Conservation (phyloP, 805 yeast species). For the Wickerhamomyces alni region DNA sequence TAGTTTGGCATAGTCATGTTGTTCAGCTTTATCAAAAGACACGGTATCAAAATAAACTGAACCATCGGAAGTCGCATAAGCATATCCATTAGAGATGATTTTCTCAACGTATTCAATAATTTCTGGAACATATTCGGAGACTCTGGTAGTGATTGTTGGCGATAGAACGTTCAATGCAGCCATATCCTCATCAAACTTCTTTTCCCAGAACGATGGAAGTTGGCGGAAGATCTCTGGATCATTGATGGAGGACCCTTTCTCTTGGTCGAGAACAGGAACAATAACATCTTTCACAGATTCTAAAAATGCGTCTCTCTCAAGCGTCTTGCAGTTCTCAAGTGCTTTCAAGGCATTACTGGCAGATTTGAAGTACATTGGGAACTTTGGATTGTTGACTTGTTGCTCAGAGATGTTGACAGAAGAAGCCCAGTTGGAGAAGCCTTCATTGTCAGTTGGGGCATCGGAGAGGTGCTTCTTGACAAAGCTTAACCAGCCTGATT, state of each 20-base stretch:
- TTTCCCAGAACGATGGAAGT: conserved; percentile 88
- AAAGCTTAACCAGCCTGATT: conserved; percentile 42
- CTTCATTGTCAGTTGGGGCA: conserved; percentile 25
- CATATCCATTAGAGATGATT: conserved; percentile 78
- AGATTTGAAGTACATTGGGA: conserved; percentile 77
- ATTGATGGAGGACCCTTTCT: conserved; percentile 67
- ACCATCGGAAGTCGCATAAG: conserved; percentile 78
- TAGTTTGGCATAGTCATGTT: conserved; percentile 87
- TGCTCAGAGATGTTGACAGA: conserved; percentile 43
- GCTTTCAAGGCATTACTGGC: conserved; percentile 45
- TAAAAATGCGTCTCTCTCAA: conserved; percentile 35
- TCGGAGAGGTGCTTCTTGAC: conserved; percentile 50
- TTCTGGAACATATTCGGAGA: conserved; percentile 92
- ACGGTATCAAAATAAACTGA: conserved; percentile 94
- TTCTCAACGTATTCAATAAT: conserved; percentile 71
- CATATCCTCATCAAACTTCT: conserved; percentile 83
- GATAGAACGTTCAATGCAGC: conserved; percentile 73
- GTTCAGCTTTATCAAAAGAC: conserved; percentile 62
- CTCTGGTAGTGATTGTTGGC: conserved; percentile 85
- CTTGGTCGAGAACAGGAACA: conserved; percentile 64
- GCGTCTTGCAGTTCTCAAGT: conserved; percentile 24
- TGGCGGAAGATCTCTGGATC: conserved; percentile 81
- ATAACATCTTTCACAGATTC: conserved; percentile 63
- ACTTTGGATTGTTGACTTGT: conserved; percentile 65
- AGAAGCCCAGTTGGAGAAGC: conserved; percentile 47